Evolutionary conservation across 2,329 filamentous ascomycete species (phyloP), one percentile per base, ranked within the genome.

Genomic region (Colletotrichum cordylinicola): DNA sequence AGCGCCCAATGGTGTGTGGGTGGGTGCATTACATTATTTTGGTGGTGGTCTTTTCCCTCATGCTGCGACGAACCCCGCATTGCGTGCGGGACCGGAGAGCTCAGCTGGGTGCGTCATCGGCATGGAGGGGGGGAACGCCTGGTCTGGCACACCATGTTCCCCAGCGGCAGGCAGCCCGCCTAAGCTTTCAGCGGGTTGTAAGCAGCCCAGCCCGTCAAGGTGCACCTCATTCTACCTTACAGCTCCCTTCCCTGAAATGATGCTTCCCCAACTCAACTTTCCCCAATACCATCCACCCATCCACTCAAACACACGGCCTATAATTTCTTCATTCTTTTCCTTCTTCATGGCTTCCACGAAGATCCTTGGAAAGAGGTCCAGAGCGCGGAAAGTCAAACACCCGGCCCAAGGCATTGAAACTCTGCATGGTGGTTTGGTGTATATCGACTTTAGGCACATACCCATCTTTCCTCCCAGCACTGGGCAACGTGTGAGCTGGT

Each of bases 331-430:
- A n/a, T 29, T 62, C 31, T 24, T 66, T 56, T 61, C 35, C 43
- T 55, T 52, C 43, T 52, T 21, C 43, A 52, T 24, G 43, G 43
- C 43, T 52, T 52, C 43, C 43, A 48, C 27, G 48, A 58, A 33
- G 18, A 67, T 67, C 27, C 55, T 31, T 61, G 31, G 8, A 18
- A 18, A n/a, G 43, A 21, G 74, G 43, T 58, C 21, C 74, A 73
- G 74, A 69, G 74, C 74, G 74, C 70, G 74, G 74, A 76, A 74
- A 73, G 35, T 74, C 60, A 67, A 64, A 72, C 37, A 39, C 70
- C 74, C 74, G 74, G 61, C 70, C 52, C 58, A 74, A 69, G 70
- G 70, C 74, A 74, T 74, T 76, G 74, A 76, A 74, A 69, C 70
- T 74, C 58, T 65, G 43, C 43, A 52, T 33, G 16, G 35, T 31